phyloP scores from a whole-genome alignment of 371 early-diverging fungal species.

The Mortierella sp. region DNA sequence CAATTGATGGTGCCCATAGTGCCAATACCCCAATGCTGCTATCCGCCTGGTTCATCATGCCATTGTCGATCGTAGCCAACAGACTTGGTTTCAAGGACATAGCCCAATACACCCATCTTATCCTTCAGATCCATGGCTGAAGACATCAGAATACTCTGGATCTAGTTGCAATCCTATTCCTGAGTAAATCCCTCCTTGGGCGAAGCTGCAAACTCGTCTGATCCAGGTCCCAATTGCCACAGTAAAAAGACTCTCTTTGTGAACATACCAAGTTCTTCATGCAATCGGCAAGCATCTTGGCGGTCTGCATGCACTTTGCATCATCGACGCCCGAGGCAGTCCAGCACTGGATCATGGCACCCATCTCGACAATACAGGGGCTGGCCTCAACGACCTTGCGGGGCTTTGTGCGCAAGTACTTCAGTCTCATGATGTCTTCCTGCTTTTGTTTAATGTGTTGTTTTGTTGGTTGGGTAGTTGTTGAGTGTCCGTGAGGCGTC shows the following conservation, averaged over 20 bases:
- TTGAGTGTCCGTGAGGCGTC: background rate
- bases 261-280: slow-evolving; percentile 72
- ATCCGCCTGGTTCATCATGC: no score
- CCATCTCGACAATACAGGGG: slow-evolving; percentile 77
- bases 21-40: background rate
- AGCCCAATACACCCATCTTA: background rate
- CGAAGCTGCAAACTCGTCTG: background rate
- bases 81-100: background rate
- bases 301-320: slow-evolving; percentile 67
- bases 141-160: background rate
- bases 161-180: background rate
- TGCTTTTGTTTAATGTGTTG: background rate
- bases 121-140: background rate
- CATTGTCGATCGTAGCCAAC: background rate
- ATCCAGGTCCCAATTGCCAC: background rate
- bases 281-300: slow-evolving; percentile 71
- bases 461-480: background rate
- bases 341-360: slow-evolving; percentile 78
- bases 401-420: slow-evolving; percentile 75
- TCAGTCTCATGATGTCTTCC: slow-evolving; percentile 70
- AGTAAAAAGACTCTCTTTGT: background rate
- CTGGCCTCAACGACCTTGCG: slow-evolving; percentile 74
- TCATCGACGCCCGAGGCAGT: slow-evolving; percentile 71
- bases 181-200: background rate
- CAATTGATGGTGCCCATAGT: background rate